Percentiles rank a stretch among this genome's conserved stretches.
These are phyloP conservation scores for Parathielavia hyrcaniae DNA, from an alignment of 495 filamentous ascomycete species.

Conservation along the genomic window DNA sequence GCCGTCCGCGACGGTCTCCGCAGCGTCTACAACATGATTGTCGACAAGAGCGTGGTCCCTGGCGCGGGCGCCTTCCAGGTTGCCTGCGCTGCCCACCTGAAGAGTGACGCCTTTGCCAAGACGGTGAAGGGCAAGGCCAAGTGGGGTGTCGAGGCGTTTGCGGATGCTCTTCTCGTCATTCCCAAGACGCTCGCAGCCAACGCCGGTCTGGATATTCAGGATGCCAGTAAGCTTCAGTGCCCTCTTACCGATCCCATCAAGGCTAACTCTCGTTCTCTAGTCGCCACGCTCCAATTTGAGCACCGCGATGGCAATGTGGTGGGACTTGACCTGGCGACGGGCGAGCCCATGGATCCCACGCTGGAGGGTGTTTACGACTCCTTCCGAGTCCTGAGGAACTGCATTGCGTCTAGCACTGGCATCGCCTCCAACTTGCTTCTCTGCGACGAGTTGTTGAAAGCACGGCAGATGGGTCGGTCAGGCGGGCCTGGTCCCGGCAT, in stretches of 20 bases:
- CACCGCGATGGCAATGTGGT: slow-evolving; percentile 74
- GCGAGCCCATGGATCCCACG: slow-evolving; percentile 93
- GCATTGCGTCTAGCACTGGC: slow-evolving; percentile 84
- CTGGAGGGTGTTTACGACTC: slow-evolving; percentile 92
- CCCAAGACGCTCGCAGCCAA: slow-evolving; percentile 97
- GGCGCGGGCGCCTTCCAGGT: slow-evolving; percentile 96
- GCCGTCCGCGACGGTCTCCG: slow-evolving; percentile 94
- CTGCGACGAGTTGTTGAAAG: slow-evolving; percentile 96
- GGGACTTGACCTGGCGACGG: slow-evolving; percentile 77
- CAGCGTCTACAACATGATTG: slow-evolving; percentile 98
- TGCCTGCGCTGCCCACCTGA: slow-evolving; percentile 83
- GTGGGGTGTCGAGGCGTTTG: slow-evolving; percentile 88
- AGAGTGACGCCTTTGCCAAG: slow-evolving; percentile 73
- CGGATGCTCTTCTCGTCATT: slow-evolving; percentile 87
- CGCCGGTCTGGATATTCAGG: slow-evolving; percentile 92
- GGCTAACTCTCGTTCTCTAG: slow-evolving; percentile 33
- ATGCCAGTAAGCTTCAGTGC: slow-evolving; percentile 59
- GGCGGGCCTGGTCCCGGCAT: slow-evolving; percentile 48
- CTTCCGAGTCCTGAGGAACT: slow-evolving; percentile 89
- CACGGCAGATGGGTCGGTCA: slow-evolving; percentile 76
- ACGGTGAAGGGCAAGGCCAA: slow-evolving; percentile 95
- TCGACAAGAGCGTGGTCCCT: slow-evolving; percentile 89
- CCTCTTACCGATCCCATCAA: slow-evolving; percentile 15
- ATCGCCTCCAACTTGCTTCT: slow-evolving; percentile 94
- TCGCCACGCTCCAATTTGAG: slow-evolving; percentile 83